These are phyloP conservation scores for Coniochaeta sp. DNA, from an alignment of 2,329 filamentous ascomycete genomes.

Conservation along the genomic window DNA sequence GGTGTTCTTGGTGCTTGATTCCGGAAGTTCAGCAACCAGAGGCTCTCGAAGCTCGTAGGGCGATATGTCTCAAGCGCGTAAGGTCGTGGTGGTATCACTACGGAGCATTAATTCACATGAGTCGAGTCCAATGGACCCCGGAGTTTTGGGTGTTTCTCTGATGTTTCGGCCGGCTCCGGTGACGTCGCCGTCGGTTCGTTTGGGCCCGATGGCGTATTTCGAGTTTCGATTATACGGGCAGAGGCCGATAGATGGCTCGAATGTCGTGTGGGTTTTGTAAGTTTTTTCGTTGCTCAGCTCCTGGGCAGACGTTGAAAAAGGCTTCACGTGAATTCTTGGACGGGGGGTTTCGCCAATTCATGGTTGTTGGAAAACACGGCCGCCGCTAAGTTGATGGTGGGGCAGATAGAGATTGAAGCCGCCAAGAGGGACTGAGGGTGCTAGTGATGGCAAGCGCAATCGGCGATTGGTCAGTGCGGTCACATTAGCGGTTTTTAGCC, in stretches of 20 bases:
- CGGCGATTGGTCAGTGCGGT: not conserved
- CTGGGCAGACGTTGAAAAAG: not conserved
- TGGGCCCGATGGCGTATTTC: not conserved
- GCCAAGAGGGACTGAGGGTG: too few relatives aligned
- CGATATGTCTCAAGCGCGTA: not conserved
- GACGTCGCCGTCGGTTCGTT: not conserved
- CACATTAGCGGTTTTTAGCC: not conserved
- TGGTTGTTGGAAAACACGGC: not conserved
- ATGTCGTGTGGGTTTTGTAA: too few relatives aligned
- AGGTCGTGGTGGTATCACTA: not conserved
- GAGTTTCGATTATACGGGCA: too few relatives aligned
- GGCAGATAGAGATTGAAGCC: not conserved
- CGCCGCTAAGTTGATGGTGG: not conserved
- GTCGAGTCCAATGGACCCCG: not conserved
- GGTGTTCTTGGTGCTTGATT: too few relatives aligned
- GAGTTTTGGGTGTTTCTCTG: not conserved
- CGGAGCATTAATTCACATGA: not conserved
- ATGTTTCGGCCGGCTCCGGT: not conserved
- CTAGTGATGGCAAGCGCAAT: not conserved
- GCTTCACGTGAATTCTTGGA: not conserved
- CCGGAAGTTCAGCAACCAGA: too few relatives aligned
- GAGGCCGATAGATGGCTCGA: too few relatives aligned
- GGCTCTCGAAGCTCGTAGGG: too few relatives aligned
- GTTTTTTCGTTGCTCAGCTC: too few relatives aligned
- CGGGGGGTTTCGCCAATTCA: too few relatives aligned